Percentiles rank a stretch among this genome's conserved stretches.
Evolutionary conservation across 1,139 yeast species (phyloP).

Genomic region (Groenewaldozyma auringiensis): DNA sequence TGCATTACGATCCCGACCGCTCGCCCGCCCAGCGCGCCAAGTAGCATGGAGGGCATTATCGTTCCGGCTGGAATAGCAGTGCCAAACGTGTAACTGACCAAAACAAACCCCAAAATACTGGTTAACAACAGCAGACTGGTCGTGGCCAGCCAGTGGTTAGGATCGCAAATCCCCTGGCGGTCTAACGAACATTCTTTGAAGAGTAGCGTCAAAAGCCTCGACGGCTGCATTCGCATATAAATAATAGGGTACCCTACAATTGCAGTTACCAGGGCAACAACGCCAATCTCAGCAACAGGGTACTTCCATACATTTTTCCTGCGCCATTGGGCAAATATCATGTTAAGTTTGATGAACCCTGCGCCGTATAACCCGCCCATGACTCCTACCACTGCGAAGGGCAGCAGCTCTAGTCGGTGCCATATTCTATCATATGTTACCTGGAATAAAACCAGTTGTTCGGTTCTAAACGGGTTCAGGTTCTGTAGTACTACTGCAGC

Average conservation of each 20-base stretch:
- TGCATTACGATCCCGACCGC: conserved; percentile 53
- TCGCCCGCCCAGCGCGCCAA: conserved; percentile 68
- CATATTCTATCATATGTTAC: conserved; percentile 68
- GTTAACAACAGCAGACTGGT: conserved; percentile 37
- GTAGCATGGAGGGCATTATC: conserved; percentile 60
- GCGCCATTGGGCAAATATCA: conserved; percentile 37
- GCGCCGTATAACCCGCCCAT: conserved; percentile 65
- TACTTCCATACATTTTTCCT: conserved; percentile 10
- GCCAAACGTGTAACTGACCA: conserved; percentile 60
- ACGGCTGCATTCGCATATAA: conserved; percentile 49
- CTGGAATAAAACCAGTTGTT: conserved; percentile 51
- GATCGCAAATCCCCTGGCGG: conserved; percentile 29
- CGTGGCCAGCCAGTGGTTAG: conserved; percentile 22
- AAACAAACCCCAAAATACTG: conserved; percentile 45
- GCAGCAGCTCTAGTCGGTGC: conserved; percentile 61
- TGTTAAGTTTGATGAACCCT: conserved; percentile 44
- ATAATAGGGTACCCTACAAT: conserved; percentile 48
- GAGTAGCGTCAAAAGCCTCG: conserved; percentile 47
- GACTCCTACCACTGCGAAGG: conserved; percentile 59
- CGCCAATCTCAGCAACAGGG: conserved; percentile 42
- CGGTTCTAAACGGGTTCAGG: conserved; percentile 51
- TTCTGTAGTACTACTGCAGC: conserved; percentile 62
- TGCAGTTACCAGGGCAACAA: conserved; percentile 45
- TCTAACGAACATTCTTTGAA: conserved; percentile 51
- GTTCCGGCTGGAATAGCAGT: conserved; percentile 67